phyloP scores from a whole-genome alignment of 129 eudicot genomes.

The Ambrosia artemisiifolia region DNA sequence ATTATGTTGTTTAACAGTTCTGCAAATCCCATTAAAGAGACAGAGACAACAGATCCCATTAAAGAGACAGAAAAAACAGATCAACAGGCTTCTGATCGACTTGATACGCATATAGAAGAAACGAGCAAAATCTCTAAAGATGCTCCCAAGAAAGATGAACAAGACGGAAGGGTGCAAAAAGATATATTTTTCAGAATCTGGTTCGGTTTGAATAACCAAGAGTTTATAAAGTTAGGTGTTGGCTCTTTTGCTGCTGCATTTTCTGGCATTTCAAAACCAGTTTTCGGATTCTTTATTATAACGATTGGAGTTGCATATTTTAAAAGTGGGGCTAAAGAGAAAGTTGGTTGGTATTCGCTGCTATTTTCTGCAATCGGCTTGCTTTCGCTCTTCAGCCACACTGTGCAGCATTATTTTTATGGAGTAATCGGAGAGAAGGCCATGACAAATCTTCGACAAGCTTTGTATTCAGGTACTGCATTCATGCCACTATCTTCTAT shows the following conservation, averaged over 20 bases:
- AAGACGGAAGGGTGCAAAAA: slow-evolving; percentile 26
- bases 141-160: slow-evolving; percentile 34
- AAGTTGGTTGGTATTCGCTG: slow-evolving; percentile 62
- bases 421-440: slow-evolving; percentile 82
- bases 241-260: slow-evolving; percentile 78
- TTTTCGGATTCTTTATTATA: slow-evolving; percentile 74
- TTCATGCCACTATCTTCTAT: neutral
- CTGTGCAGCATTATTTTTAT: slow-evolving; percentile 70
- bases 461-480: slow-evolving; percentile 64
- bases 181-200: slow-evolving; percentile 69
- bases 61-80: slow-evolving; percentile 37
- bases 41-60: slow-evolving; percentile 17
- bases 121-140: slow-evolving; percentile 18
- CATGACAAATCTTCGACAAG: slow-evolving; percentile 69
- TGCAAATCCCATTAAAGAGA: slow-evolving; percentile 38
- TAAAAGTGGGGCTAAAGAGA: slow-evolving; percentile 37
- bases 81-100: slow-evolving; percentile 26
- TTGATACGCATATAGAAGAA: slow-evolving; percentile 29
- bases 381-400: slow-evolving; percentile 63
- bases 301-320: slow-evolving; percentile 82
- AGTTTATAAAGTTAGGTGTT: slow-evolving; percentile 46
- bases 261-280: slow-evolving; percentile 84
- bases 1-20: slow-evolving; percentile 32
- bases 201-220: slow-evolving; percentile 57
- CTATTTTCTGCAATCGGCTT: slow-evolving; percentile 62